These are phyloP conservation scores for Phytopythium helicoides DNA, from an alignment of 352 stramenopile species.

Conservation along the genomic window DNA sequence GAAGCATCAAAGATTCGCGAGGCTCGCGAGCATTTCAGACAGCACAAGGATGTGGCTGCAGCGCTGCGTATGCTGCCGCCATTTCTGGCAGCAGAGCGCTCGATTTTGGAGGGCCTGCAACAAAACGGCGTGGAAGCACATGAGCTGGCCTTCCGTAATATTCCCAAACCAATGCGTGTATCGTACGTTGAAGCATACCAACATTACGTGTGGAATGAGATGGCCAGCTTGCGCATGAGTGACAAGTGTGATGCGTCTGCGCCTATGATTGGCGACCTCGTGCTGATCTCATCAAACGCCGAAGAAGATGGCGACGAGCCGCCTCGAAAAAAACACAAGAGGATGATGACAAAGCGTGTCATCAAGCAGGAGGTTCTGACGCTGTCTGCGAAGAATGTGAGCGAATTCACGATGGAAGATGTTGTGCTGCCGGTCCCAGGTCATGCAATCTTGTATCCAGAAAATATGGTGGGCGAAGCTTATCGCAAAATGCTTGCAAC, in stretches of 20 bases:
- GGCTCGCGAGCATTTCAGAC: constrained; percentile 73
- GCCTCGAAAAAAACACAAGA: constrained; percentile 32
- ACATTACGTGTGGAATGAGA: constrained; percentile 95
- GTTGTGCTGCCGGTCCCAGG: constrained; percentile 95
- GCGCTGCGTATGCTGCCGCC: constrained; percentile 76
- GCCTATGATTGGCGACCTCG: constrained; percentile 89
- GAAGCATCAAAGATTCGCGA: constrained; percentile 79
- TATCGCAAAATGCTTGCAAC: constrained; percentile 56
- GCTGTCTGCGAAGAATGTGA: constrained; percentile 84
- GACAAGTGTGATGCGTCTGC: constrained; percentile 49
- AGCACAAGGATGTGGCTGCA: constrained; percentile 80
- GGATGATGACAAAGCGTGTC: constrained; percentile 17
- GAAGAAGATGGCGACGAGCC: constrained; percentile 13
- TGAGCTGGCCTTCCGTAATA: constrained; percentile 65
- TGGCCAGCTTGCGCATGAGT: constrained; percentile 87
- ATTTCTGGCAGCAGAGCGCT: constrained; percentile 66
- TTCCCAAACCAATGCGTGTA: constrained; percentile 56
- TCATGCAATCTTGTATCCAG: constrained; percentile 81
- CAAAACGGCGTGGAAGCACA: constrained; percentile 75
- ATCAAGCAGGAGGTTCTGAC: constrained; percentile 33
- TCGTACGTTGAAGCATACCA: constrained; percentile 88
- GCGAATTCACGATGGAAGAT: constrained; percentile 89
- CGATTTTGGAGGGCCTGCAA: constrained; percentile 68
- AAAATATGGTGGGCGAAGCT: constrained; percentile 53
- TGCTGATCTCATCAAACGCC: constrained; percentile 38